These are phyloP conservation scores for Myxozyma sirexii DNA, from an alignment of 805 yeast genomes.

Conservation along the genomic window DNA sequence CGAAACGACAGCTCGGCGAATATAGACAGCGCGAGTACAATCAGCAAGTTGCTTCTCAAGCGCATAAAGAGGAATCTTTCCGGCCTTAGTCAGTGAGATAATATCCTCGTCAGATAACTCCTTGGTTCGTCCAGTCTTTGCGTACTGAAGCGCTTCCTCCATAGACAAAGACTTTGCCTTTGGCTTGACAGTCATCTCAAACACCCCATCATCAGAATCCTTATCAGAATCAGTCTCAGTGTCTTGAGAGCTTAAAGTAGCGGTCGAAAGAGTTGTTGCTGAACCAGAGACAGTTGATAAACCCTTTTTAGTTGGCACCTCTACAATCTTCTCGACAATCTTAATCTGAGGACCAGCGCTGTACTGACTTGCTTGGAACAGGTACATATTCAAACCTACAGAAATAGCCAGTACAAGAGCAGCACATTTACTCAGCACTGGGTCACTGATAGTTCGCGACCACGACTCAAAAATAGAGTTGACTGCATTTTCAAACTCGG, in stretches of 20 bases:
- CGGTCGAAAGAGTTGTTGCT: constrained; percentile 23
- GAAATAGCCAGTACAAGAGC: constrained; percentile 74
- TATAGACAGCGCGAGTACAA: constrained; percentile 86
- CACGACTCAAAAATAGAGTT: constrained; percentile 56
- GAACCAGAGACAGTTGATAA: constrained; percentile 29
- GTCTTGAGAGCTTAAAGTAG: constrained; percentile 27
- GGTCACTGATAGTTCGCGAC: constrained; percentile 75
- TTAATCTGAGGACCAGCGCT: constrained; percentile 36
- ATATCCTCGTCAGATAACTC: constrained; percentile 74
- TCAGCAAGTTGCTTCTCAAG: constrained; percentile 89
- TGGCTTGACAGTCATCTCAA: constrained; percentile 34
- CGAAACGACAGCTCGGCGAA: constrained; percentile 92
- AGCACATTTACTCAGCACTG: constrained; percentile 73
- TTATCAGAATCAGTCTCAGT: constrained; percentile 42
- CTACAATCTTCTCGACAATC: constrained; percentile 42
- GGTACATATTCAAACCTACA: constrained; percentile 77
- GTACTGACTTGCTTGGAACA: constrained; percentile 72
- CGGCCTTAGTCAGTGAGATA: constrained; percentile 65
- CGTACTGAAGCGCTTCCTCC: constrained; percentile 62
- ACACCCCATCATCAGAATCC: constrained; percentile 40
- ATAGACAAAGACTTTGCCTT: constrained; percentile 41
- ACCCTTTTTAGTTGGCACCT: constrained; percentile 39
- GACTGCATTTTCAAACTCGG: constrained; percentile 59
- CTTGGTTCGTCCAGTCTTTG: constrained; percentile 73
- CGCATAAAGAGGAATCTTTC: constrained; percentile 89